Conservation (phyloP, 495 filamentous ascomycete species). For the Echria macrotheca region DNA sequence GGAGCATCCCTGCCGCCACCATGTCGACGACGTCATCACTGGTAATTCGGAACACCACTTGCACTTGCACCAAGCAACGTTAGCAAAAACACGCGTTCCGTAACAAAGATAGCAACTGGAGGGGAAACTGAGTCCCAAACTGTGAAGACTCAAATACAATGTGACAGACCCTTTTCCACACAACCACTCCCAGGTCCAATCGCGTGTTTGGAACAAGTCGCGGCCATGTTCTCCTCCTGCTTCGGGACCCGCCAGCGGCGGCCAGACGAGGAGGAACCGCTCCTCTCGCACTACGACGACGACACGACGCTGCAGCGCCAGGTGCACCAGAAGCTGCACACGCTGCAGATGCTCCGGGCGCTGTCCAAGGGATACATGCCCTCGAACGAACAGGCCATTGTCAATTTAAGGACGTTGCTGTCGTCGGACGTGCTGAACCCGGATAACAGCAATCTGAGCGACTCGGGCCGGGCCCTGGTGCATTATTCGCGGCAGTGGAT, state of each 20-base stretch:
- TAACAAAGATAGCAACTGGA: too few relatives aligned
- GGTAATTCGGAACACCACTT: too few relatives aligned
- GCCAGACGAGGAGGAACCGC: slow-evolving; percentile 49
- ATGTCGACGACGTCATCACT: slow-evolving; percentile 5
- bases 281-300: slow-evolving; percentile 79
- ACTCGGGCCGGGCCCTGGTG: slow-evolving; percentile 66
- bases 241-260: slow-evolving; percentile 20
- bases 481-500: slow-evolving; percentile 69
- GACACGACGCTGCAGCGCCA: slow-evolving; percentile 72
- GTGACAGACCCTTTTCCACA: too few relatives aligned
- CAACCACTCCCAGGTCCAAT: not conserved
- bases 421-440: slow-evolving; percentile 74
- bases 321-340: slow-evolving; percentile 81
- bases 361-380: slow-evolving; percentile 86
- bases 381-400: slow-evolving; percentile 75
- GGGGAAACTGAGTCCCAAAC: too few relatives aligned
- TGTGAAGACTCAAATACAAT: too few relatives aligned
- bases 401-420: slow-evolving; percentile 76
- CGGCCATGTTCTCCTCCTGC: slow-evolving; percentile 23
- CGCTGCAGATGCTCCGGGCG: slow-evolving; percentile 85
- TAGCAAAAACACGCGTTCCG: too few relatives aligned
- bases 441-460: slow-evolving; percentile 67
- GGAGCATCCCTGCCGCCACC: not conserved
- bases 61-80: too few relatives aligned
- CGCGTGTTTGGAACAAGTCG: too few relatives aligned